A percentile compares a stretch with the other conserved stretches of the same genome.
Evolutionary conservation across 495 filamentous ascomycete species (phyloP).

Genomic region (Copromyces sp.): DNA sequence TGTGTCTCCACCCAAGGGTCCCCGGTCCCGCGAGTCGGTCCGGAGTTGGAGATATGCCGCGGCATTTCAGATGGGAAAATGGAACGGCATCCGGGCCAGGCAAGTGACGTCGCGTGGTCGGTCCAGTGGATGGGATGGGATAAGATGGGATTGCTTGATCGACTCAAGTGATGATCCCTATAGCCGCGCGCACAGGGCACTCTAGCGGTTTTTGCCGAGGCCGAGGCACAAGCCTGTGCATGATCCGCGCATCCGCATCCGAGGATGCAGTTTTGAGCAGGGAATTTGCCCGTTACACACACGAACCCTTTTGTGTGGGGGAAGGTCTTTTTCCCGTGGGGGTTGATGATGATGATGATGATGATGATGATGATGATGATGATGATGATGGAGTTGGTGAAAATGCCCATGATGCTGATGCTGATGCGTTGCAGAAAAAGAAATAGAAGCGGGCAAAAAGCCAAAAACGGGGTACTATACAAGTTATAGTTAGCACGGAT

Average conservation of each 20-base stretch:
- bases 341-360: not conserved
- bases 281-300: not conserved
- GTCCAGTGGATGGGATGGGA: not conserved
- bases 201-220: not conserved
- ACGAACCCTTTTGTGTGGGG: not conserved
- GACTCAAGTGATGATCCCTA: not conserved
- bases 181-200: not conserved
- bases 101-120: not conserved
- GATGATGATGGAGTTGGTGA: not conserved
- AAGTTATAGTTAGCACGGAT: not conserved
- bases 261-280: not conserved
- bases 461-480: not conserved
- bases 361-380: not conserved
- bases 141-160: not conserved
- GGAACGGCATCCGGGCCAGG: not conserved
- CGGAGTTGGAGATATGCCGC: not conserved
- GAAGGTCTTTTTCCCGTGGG: not conserved
- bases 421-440: not conserved
- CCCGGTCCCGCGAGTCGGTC: not conserved
- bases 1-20: not conserved
- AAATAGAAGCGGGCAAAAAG: not conserved
- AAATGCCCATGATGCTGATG: not conserved
- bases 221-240: not conserved
- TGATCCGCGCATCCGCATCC: not conserved
- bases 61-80: not conserved